Evolutionary conservation across 768 basidiomycete genomes (phyloP).

Genomic region (Phaeotremella skinneri): DNA sequence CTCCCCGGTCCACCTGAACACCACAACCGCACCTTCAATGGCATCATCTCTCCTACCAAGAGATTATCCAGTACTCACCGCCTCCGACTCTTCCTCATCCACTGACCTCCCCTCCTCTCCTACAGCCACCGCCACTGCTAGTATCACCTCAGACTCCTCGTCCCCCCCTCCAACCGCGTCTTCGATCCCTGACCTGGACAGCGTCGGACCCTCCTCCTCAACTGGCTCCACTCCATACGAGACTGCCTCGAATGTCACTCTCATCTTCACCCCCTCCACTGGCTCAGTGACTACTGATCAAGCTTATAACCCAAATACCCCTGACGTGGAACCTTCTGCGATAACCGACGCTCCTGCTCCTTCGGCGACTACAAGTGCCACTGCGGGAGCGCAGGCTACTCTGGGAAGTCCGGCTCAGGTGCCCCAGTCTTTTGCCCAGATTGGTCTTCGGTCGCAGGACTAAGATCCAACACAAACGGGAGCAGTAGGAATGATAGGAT

Average conservation of each 20-base stretch:
- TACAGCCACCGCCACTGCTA: constrained; percentile 51
- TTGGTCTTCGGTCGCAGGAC: neutral
- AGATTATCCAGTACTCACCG: neutral
- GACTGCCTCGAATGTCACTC: constrained; percentile 31
- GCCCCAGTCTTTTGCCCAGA: neutral
- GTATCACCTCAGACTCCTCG: constrained; percentile 55
- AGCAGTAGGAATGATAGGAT: no score
- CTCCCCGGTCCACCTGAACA: constrained; percentile 26
- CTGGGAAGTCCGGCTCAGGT: neutral
- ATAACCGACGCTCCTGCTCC: neutral
- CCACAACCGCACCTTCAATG: neutral
- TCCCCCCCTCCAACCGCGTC: constrained; percentile 25
- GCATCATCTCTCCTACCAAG: constrained; percentile 17
- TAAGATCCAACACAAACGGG: no score
- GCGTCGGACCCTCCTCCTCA: constrained; percentile 16
- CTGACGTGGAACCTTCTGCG: neutral
- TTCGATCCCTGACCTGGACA: constrained; percentile 42
- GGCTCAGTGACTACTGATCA: constrained; percentile 2
- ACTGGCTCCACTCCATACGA: constrained; percentile 19
- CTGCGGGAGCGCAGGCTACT: no score
- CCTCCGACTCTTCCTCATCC: constrained; percentile 50
- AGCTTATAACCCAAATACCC: neutral
- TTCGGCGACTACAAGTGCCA: no score
- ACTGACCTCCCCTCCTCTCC: constrained; percentile 52
- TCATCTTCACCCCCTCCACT: constrained; percentile 36